A percentile compares a stretch with the other conserved stretches of the same genome.
These are phyloP conservation scores for Gleditsia sinensis DNA, from an alignment of 306 rosid genomes.

Conservation along the genomic window DNA sequence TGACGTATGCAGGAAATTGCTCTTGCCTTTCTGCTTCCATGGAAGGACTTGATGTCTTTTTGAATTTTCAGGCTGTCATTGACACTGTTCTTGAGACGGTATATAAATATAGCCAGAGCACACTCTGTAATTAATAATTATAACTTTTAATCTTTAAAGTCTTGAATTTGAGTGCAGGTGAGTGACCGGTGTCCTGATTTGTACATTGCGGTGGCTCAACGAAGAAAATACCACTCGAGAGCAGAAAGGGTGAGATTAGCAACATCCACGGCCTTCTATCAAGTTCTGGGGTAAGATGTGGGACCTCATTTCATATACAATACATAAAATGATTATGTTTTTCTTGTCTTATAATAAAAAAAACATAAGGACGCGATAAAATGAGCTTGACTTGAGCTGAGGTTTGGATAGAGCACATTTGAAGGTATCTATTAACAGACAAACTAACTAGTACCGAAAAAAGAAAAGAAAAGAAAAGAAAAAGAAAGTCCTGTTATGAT, in stretches of 20 bases:
- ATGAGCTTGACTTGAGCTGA: too few species aligned
- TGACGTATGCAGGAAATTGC: not conserved
- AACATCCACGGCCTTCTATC: slow-evolving; percentile 28
- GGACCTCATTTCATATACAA: too few species aligned
- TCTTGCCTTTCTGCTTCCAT: slow-evolving; percentile 45
- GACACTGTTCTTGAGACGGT: slow-evolving; percentile 38
- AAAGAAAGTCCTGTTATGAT: too few species aligned
- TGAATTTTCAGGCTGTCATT: slow-evolving; percentile 35
- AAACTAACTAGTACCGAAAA: too few species aligned
- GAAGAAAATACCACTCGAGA: slow-evolving; percentile 5
- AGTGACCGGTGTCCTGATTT: slow-evolving; percentile 9
- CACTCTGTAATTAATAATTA: too few species aligned
- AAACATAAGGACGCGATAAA: too few species aligned
- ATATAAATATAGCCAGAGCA: not conserved
- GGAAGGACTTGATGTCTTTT: slow-evolving; percentile 34
- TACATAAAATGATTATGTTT: too few species aligned
- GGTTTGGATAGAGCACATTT: too few species aligned
- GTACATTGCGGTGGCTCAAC: slow-evolving; percentile 40
- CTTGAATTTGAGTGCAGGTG: slow-evolving; percentile 10
- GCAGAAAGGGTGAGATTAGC: not conserved
- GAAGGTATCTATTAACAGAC: too few species aligned
- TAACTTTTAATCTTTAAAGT: too few species aligned
- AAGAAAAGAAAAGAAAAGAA: too few species aligned
- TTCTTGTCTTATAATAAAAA: too few species aligned
- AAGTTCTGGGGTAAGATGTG: slow-evolving; percentile 35